Evolutionary conservation across 208 protist genomes (phyloP), one percentile per base, ranked within the genome.

Genomic region (Leptomonas seymouri): DNA sequence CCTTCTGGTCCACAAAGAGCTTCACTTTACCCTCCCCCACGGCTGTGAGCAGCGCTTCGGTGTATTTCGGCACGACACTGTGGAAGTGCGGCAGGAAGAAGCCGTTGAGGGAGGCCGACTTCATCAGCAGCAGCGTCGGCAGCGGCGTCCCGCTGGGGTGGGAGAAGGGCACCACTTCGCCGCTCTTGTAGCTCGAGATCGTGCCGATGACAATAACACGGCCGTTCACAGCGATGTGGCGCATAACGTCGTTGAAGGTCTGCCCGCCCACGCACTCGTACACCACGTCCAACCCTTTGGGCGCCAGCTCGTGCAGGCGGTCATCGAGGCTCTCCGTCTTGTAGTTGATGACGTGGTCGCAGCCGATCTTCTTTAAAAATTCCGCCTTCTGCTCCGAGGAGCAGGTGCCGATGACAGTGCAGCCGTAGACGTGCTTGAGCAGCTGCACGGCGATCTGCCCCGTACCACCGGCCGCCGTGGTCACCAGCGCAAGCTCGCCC

Each of bases 361-460:
- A 93, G 53, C 90, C 89, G 48, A 97, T 67, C 15, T 63, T 76
- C 46, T 87, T 86, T 15, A 97, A 78, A 68, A 96, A 94, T 5
- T 58, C 67, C 39, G 76, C 67, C 73, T 97, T 97, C 21, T 81
- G 76, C 0, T 46, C 28, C 25, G 74, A 83, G 51, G 82, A 89
- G 74, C 90, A 96, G 27, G 93, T 95, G 60, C 94, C 94, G 60
- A 97, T 93, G 16, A 97, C 94, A 23, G 71, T 72, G 78, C 83
- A 93, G 16, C 81, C 82, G 65, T 93, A 93, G 30, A 91, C 53
- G 41, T 85, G 75, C 80, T 95, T 94, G n/a, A 93, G 83, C 30
- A 96, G 74, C 76, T 98, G 94, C 55, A 97, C 91, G 27, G 90
- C 89, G 48, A 94, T 87, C 30, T 89, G 85, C 14, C 94, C 94